Conservation (phyloP, 2,329 filamentous ascomycete genomes). For the Penicillium olsonii region DNA sequence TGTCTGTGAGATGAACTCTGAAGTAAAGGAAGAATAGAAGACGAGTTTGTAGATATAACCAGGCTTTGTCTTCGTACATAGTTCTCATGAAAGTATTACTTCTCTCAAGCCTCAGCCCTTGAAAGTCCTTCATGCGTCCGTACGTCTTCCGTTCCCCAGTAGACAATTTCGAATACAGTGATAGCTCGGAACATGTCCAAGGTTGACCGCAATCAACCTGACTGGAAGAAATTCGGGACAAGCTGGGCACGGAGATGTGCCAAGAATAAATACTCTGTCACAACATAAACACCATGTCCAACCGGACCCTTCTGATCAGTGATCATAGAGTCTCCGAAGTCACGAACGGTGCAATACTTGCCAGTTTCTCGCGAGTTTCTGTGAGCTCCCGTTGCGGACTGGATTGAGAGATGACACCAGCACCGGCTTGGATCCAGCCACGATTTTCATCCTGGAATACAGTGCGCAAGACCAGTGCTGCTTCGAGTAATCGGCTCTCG, state of each 20-base stretch:
- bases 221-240: no score
- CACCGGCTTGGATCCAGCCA: constrained; percentile 19
- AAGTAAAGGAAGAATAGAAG: constrained; percentile 15
- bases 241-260: no score
- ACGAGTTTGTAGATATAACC: constrained; percentile 13
- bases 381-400: constrained; percentile 12
- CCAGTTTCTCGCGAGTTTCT: constrained; percentile 19
- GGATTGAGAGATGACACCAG: constrained; percentile 16
- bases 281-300: no score
- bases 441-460: constrained; percentile 13
- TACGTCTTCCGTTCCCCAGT: no score
- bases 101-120: no score
- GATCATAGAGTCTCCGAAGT: no score
- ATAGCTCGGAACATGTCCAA: no score
- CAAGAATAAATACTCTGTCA: no score
- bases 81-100: constrained; percentile 3
- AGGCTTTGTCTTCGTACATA: constrained; percentile 12
- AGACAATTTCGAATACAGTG: no score
- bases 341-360: constrained; percentile 16
- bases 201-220: no score
- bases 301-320: no score
- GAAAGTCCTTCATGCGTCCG: no score
- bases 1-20: constrained; percentile 11
- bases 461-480: constrained; percentile 17
- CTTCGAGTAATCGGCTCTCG: constrained; percentile 19